Conservation (phyloP, 2,329 filamentous ascomycete species). For the Escovopsis sp. region DNA sequence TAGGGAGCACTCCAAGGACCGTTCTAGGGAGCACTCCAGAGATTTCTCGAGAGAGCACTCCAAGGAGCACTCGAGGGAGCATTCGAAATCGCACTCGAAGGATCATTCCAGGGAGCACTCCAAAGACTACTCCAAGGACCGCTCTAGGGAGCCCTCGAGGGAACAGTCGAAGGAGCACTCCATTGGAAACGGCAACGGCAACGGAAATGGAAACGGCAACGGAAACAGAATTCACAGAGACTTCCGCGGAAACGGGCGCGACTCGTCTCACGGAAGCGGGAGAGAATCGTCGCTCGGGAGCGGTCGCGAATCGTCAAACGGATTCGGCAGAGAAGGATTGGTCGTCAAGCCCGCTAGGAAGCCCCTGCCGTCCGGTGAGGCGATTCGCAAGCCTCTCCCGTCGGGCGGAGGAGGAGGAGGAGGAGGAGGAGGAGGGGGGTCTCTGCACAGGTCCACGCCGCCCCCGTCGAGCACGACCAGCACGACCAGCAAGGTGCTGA, state of each 20-base stretch:
- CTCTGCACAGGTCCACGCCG: conserved; percentile 11
- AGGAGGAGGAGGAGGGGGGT: no score
- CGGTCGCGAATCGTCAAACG: no score
- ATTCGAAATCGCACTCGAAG: conserved; percentile 11
- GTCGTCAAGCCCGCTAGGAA: conserved; percentile 22
- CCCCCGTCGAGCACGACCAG: no score
- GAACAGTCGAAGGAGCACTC: conserved; percentile 5
- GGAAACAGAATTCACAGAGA: no score
- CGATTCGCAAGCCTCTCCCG: conserved; percentile 20
- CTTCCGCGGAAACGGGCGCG: no score
- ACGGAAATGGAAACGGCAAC: no score
- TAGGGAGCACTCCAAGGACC: conserved; percentile 13
- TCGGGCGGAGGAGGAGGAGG: conserved; percentile 10
- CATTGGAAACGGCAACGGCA: no score
- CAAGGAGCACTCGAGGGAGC: conserved; percentile 4
- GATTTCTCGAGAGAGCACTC: conserved; percentile 5
- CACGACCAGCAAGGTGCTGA: conserved; percentile 14
- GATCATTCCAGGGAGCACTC: conserved; percentile 6
- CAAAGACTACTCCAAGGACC: conserved; percentile 14
- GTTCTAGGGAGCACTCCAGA: conserved; percentile 10
- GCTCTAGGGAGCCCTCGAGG: conserved; percentile 10
- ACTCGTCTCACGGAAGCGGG: no score
- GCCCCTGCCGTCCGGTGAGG: conserved; percentile 9
- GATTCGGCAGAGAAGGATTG: conserved; percentile 8
- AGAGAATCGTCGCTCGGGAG: no score